Evolutionary conservation across 2,329 filamentous ascomycete species (phyloP), one percentile per base, ranked within the genome.

Genomic region (Fusarium xyrophilum): DNA sequence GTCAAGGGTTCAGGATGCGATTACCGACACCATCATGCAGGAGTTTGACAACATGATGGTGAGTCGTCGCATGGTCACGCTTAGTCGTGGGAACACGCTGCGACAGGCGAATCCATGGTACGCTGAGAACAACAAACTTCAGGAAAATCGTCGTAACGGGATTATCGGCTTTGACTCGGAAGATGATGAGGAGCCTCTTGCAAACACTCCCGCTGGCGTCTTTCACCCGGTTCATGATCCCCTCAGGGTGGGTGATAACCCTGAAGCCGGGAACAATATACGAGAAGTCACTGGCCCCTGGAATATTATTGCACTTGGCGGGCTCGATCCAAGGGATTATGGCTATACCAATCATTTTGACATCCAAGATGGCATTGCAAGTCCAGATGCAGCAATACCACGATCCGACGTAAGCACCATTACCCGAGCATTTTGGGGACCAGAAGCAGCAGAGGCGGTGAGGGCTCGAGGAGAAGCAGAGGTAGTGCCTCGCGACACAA

Each of bases 21-120:
- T 75, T 12, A 3, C 0, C 1, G 28, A n/a, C n/a, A 60, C 72
- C 5, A 32, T 72, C 14, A 19, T 54, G 17, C 19, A 27, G 5
- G 58, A 69, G 58, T 74, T 62, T 25, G 15, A 35, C 2, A 19
- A 3, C 5, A 47, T 75, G 43, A 21, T 32, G 35, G 1, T 5
- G 0, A 39, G 19, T 14, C 65, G 72, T 6, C 23, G 55, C 14
- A 6, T n/a, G 4, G 25, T 35, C 15, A 36, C 23, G 7, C 32
- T n/a, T 3, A 17, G 17, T 1, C 30, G 38, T 2, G 33, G 19
- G 7, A n/a, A 9, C 1, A 13, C 23, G 3, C 10, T 28, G 5
- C 12, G 9, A 15, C 10, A 19, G 21, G 8, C 33, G 7, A 43
- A 53, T 3, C 25, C 19, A 5, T 63, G 64, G 68, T 64, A 67